These are phyloP conservation scores for Mortierella sp. DNA, from an alignment of 371 early-diverging fungal genomes.

Conservation along the genomic window DNA sequence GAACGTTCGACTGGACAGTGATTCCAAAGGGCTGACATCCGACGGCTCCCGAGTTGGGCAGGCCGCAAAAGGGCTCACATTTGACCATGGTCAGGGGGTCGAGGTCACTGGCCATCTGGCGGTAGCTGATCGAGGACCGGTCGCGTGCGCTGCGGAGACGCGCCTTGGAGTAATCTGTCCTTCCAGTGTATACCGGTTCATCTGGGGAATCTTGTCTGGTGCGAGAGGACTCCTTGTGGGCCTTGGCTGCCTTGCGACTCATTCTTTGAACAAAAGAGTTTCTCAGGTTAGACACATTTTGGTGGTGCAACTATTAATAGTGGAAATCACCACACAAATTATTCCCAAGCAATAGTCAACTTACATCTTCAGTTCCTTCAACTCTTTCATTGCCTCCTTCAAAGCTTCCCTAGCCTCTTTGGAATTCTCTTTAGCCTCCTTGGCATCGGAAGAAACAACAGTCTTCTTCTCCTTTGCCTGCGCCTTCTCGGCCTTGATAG, in stretches of 20 bases:
- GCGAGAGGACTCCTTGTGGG: slow-evolving; percentile 26
- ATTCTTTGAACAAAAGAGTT: background rate
- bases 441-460: background rate
- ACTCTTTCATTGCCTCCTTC: slow-evolving; percentile 46
- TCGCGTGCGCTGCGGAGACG: slow-evolving; percentile 58
- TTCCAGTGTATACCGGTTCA: slow-evolving; percentile 55
- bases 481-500: slow-evolving; percentile 39
- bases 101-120: slow-evolving; percentile 60
- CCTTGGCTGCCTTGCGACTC: slow-evolving; percentile 36
- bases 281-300: background rate
- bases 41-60: slow-evolving; percentile 73
- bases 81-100: slow-evolving; percentile 89
- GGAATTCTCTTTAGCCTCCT: slow-evolving; percentile 20
- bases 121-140: slow-evolving; percentile 45
- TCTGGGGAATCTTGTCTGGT: slow-evolving; percentile 25
- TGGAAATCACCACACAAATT: background rate
- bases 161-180: slow-evolving; percentile 65
- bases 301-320: background rate
- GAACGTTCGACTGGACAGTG: slow-evolving; percentile 80
- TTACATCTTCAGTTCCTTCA: slow-evolving; percentile 49
- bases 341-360: background rate
- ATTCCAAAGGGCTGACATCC: slow-evolving; percentile 87
- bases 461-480: slow-evolving; percentile 35
- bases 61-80: slow-evolving; percentile 82
- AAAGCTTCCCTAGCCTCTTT: slow-evolving; percentile 25